Base-by-base conservation (phyloP, 2,329 filamentous ascomycete species). In the Massarina eburnea region DNA sequence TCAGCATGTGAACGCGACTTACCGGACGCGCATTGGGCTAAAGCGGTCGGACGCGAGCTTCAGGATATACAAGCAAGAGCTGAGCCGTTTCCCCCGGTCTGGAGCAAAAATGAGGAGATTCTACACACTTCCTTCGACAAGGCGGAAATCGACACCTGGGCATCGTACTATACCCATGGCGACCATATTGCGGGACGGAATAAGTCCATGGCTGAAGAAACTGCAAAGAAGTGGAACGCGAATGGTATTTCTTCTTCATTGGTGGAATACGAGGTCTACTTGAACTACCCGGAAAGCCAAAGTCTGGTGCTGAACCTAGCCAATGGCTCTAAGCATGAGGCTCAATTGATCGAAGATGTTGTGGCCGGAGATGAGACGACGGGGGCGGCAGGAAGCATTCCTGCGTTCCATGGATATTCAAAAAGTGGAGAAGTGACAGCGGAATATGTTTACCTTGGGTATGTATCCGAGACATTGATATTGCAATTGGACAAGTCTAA, bases 121-220 rank as follows among this genome's bases (percentile, higher is more conserved):
- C 38, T 68, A 26, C 21, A 60, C 26, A 58, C 51, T 26, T 61
- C 61, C 14, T 59, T 68, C 41, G 55, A 61, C 33, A 57, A 48
- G 35, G 45, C 52, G 6, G 56, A 57, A 10, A 49, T 68, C 15
- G 58, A 57, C 20, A 51, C 54, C 14, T 68, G 61, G 62, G 52
- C 48, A 8, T 60, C 59, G 26, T 67, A 66, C 41, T 66, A 62
- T 37, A 61, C 62, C 12, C 57, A 62, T 57, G 62, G 64, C 32
- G 45, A 59, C 8, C 64, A 67, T 48, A 19, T 68, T 9, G 64
- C 64, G 6, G 65, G 65, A 8, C 57, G 57, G 4, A 65, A 67
- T 41, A 49, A 57, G 34, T 56, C 56, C 35, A 55, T 59, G 51
- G 58, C 63, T 12, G 58, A 68, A 45, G 58, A 55, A 54, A 69